Evolutionary conservation across 2,329 filamentous ascomycete genomes (phyloP).

Genomic region (Blastomyces silverae): DNA sequence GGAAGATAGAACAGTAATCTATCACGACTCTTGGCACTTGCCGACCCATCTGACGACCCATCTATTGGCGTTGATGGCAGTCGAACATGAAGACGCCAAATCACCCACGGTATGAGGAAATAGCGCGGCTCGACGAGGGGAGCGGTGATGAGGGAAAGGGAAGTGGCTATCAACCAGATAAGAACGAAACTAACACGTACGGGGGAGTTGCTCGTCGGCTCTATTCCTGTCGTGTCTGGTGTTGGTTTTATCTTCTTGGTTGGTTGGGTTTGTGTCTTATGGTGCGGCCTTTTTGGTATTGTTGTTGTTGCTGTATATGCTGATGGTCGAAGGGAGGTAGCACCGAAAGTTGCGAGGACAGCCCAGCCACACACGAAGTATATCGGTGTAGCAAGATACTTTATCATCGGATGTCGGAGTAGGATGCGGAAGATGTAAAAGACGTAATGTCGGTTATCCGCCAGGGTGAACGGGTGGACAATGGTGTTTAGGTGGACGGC

Average conservation of each 20-base stretch:
- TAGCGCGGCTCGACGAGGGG: conserved; percentile 93
- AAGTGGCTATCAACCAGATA: conserved; percentile 61
- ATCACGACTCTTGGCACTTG: not conserved
- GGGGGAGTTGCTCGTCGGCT: not conserved
- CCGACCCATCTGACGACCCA: not conserved
- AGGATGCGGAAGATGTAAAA: conserved; percentile 91
- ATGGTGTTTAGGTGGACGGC: conserved; percentile 78
- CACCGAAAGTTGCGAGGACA: conserved; percentile 57
- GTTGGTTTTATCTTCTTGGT: conserved; percentile 15
- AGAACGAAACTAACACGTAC: conserved; percentile 49
- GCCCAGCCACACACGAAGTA: conserved; percentile 68
- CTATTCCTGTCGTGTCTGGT: conserved; percentile 8
- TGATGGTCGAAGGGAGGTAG: not conserved
- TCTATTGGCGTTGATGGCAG: conserved; percentile 21
- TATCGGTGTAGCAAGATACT: conserved; percentile 60
- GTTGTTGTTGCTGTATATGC: not conserved
- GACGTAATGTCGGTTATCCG: conserved; percentile 94
- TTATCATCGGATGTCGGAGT: conserved; percentile 59
- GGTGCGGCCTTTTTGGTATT: no score
- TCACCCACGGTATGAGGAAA: conserved; percentile 90
- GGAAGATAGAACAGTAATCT: conserved; percentile 21
- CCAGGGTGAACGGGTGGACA: conserved; percentile 89
- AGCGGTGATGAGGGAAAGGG: conserved; percentile 75
- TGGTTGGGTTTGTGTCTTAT: conserved; percentile 13
- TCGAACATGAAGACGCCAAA: conserved; percentile 79